phyloP scores from a whole-genome alignment of 257 asterid species.

The Buddleja alternifolia region DNA sequence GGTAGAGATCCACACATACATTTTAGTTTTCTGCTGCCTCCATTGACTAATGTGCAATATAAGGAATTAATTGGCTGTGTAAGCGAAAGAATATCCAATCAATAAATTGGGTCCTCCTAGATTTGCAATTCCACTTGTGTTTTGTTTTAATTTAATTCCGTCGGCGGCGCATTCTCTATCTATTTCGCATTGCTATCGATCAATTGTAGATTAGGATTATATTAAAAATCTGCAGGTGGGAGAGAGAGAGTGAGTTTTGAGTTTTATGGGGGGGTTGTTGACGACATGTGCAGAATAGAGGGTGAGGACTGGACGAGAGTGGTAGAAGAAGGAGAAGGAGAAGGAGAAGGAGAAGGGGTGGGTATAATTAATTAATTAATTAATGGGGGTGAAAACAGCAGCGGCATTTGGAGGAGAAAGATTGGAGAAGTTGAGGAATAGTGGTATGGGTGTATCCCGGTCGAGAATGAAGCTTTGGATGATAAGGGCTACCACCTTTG shows the following conservation, averaged over 20 bases:
- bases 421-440: constrained; percentile 71
- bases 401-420: constrained; percentile 58
- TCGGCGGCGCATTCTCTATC: constrained; percentile 1
- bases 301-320: constrained; percentile 36
- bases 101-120: constrained; percentile 6
- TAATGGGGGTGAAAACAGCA: constrained; percentile 76
- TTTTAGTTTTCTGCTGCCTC: neutral
- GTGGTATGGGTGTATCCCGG: constrained; percentile 63
- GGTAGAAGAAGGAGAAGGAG: constrained; percentile 36
- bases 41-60: constrained; percentile 26
- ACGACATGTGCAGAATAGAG: constrained; percentile 63
- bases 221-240: no score
- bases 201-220: no score
- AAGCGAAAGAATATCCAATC: constrained; percentile 34
- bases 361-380: no score
- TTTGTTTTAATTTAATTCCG: neutral
- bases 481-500: constrained; percentile 76
- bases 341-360: constrained; percentile 36
- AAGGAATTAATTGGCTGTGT: neutral
- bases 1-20: constrained; percentile 36
- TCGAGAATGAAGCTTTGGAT: constrained; percentile 94
- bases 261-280: constrained; percentile 40
- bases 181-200: no score
- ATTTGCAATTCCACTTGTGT: constrained; percentile 35
- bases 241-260: no score